A percentile compares a stretch with the other conserved stretches of the same genome.
These are phyloP conservation scores for Salvia hispanica DNA, from an alignment of 257 asterid species.

Conservation along the genomic window DNA sequence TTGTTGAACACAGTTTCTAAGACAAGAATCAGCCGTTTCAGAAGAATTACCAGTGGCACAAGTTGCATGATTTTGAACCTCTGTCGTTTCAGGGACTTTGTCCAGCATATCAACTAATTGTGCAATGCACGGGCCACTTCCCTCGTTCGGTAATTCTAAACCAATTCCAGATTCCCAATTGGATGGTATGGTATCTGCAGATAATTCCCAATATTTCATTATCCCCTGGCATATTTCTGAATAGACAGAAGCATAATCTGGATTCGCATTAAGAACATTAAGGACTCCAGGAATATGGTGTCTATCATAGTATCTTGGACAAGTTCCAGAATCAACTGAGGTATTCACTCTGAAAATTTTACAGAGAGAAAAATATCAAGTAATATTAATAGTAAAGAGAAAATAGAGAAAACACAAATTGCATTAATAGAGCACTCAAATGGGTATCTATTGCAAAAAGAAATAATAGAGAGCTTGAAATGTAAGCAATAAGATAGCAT, in stretches of 20 bases:
- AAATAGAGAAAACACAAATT: background rate
- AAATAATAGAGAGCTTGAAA: slow-evolving; percentile 17
- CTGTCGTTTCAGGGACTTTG: slow-evolving; percentile 34
- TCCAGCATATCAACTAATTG: slow-evolving; percentile 35
- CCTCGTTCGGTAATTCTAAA: slow-evolving; percentile 32
- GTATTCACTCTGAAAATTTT: slow-evolving; percentile 56
- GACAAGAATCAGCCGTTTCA: slow-evolving; percentile 25
- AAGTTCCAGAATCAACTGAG: slow-evolving; percentile 40
- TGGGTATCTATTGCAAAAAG: slow-evolving; percentile 26
- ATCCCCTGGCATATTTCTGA: slow-evolving; percentile 69
- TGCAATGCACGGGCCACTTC: slow-evolving; percentile 32
- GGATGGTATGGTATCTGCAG: slow-evolving; percentile 40
- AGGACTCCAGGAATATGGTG: slow-evolving; percentile 61
- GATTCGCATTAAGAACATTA: slow-evolving; percentile 46
- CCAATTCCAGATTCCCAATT: slow-evolving; percentile 37
- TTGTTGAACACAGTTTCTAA: slow-evolving; percentile 14
- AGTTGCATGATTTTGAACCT: slow-evolving; percentile 40
- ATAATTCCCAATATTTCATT: slow-evolving; percentile 63
- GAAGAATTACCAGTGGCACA: slow-evolving; percentile 34
- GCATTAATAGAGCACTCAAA: slow-evolving; percentile 11
- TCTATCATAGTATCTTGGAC: slow-evolving; percentile 59
- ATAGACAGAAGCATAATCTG: slow-evolving; percentile 48
- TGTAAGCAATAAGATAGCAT: slow-evolving; percentile 20
- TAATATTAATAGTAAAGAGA: slow-evolving; percentile 22
- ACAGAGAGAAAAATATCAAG: slow-evolving; percentile 22